These are phyloP conservation scores for Liquidambar formosana DNA, from an alignment of 164 flowering plant species.

Conservation along the genomic window DNA sequence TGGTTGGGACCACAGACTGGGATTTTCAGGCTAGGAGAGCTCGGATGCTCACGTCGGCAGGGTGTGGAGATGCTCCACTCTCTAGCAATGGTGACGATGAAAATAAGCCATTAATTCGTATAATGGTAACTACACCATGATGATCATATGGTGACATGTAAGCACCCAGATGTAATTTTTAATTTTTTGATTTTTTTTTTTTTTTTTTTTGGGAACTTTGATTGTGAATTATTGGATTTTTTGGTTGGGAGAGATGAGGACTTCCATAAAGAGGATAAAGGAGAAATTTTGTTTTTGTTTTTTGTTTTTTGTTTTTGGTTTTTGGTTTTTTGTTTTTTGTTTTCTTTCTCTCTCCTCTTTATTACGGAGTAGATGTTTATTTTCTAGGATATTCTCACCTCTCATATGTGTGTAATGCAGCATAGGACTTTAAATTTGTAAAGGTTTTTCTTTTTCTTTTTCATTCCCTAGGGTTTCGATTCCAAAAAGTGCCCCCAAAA, in stretches of 20 bases:
- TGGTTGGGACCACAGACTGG: constrained; percentile 89
- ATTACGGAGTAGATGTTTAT: too few species aligned
- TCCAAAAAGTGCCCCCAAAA: too few species aligned
- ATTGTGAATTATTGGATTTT: constrained; percentile 20
- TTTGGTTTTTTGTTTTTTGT: too few species aligned
- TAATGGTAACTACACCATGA: constrained; percentile 37
- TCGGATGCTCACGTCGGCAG: constrained; percentile 52
- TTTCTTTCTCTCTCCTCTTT: too few species aligned
- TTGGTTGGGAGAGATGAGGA: not conserved
- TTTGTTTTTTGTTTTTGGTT: not conserved
- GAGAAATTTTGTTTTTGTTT: constrained; percentile 11
- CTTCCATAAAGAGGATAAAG: constrained; percentile 9
- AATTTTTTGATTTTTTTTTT: constrained; percentile 2
- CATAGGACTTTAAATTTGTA: not conserved
- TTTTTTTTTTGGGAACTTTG: too few species aligned
- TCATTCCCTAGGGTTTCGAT: too few species aligned
- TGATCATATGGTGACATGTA: not conserved
- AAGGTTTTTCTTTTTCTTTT: not conserved
- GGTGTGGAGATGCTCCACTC: constrained; percentile 13
- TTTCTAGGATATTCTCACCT: too few species aligned
- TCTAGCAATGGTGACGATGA: constrained; percentile 13
- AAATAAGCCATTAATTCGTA: constrained; percentile 50
- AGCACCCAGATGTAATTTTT: not conserved
- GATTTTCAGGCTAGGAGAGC: constrained; percentile 60
- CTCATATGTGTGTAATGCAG: not conserved